These are phyloP conservation scores for Starmera pachycereana DNA, from an alignment of 805 yeast species.

Conservation along the genomic window DNA sequence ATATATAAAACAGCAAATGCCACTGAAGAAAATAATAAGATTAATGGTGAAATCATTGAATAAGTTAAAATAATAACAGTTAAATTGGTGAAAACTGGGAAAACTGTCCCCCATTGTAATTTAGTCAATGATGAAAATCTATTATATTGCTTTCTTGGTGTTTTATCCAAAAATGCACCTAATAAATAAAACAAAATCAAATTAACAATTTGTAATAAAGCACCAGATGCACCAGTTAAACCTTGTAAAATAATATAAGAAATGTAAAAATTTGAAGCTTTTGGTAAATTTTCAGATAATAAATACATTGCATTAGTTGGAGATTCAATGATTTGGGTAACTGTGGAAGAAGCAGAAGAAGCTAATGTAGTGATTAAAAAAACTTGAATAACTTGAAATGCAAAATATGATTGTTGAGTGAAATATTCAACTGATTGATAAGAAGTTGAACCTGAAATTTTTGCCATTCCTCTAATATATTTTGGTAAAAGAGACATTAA, in stretches of 20 bases:
- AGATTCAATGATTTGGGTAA: conserved; percentile 45
- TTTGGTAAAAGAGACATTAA: conserved; percentile 61
- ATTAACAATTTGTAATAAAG: conserved; percentile 51
- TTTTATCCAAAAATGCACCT: conserved; percentile 45
- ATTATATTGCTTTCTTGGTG: conserved; percentile 57
- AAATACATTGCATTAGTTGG: conserved; percentile 50
- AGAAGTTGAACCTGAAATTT: conserved; percentile 47
- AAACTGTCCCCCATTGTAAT: conserved; percentile 63
- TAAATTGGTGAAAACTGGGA: conserved; percentile 67
- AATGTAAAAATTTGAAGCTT: conserved; percentile 62
- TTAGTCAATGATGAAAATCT: conserved; percentile 46
- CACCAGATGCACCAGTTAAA: conserved; percentile 52
- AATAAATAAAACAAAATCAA: conserved; percentile 49
- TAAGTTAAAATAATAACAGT: conserved; percentile 61
- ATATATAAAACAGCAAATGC: conserved; percentile 67
- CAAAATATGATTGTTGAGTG: conserved; percentile 61
- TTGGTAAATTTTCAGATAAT: conserved; percentile 61
- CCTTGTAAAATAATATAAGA: conserved; percentile 65
- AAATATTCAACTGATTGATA: conserved; percentile 47
- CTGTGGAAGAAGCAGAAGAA: conserved; percentile 62
- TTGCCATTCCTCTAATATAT: conserved; percentile 54
- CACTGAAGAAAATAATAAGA: conserved; percentile 59
- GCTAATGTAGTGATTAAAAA: conserved; percentile 62
- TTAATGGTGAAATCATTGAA: conserved; percentile 71
- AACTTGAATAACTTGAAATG: conserved; percentile 60